Evolutionary conservation across 2,329 filamentous ascomycete genomes (phyloP), one percentile per base, ranked within the genome.

Genomic region (Trichoderma guizhouense): DNA sequence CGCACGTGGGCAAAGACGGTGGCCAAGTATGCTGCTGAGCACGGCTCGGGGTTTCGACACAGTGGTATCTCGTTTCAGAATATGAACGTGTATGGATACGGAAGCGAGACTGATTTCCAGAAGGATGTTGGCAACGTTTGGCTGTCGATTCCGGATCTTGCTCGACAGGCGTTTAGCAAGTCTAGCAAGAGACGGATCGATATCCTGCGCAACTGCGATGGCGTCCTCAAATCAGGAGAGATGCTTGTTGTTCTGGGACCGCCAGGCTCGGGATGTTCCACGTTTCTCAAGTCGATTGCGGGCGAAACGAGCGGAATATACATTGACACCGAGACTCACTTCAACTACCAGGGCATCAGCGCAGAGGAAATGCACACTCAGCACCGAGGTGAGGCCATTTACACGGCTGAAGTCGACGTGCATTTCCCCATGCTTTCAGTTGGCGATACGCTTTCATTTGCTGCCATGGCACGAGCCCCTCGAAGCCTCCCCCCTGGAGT

Each of bases 171-270:
- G 0, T 11, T 69, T 0, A 47, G 53, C 7, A 58, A 62, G 57
- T 21, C 67, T 8, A 28, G 24, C 8, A 34, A 57, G 11, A 26
- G 67, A 28, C 26, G 67, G 7, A 69, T 69, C 30, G 67, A 69
- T 39, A 91, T 92, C 74, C 79, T 92, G 36, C 83, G 84, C 47
- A 81, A 87, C 69, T 90, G 91, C 72, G 86, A 91, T 75, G 90
- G 90, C 14, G 74, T 90, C 9, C 80, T 92, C 32, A 84, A 86
- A 73, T 85, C 83, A 57, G 89, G 90, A 7, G 89, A 92, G 82
- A 87, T 92, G 82, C 79, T 91, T n/a, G 85, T 91, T 1, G 90
- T 92, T 4, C 83, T 92, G 3, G 90, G 90, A 21, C 85, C 88
- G 58, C 90, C 90, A 7, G 84, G 85, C 1, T 86, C 85, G 9